Evolutionary conservation across 306 rosid species (phyloP), one percentile per base, ranked within the genome.

Genomic region (Quercus variabilis): DNA sequence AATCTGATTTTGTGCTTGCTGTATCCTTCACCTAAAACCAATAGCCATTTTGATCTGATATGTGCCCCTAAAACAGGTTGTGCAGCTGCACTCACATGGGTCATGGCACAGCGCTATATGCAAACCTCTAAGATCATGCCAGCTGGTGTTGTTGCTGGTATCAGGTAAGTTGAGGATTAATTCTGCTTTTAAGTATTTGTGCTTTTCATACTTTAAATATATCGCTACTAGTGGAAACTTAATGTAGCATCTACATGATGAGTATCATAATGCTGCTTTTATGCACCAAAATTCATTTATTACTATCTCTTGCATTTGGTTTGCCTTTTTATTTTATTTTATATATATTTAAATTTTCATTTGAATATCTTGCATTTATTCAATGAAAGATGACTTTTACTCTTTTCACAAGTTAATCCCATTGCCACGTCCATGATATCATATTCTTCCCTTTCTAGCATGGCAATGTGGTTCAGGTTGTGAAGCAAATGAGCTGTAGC

Each of bases 111-210:
- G 81, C 91, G 97, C 2, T 92, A 94, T 70, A 0, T 94, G 85
- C 83, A 81, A 70, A 92, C 97, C 58, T 90, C 91, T 4, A 94
- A 94, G 91, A 25, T 94, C 74, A 92, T 94, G 96, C 98, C 98
- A 17, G 91, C 98, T 78, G 98, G 96, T 69, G 43, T 94, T 79
- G 88, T 94, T 20, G 96, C 98, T 19, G 98, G 92, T 76, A 74
- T 94, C 75, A 94, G 96, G 98, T 92, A 84, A 80, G 64, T 62
- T n/a, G 70, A 63, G 74, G 70, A 33, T 26, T 78, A 49, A 46
- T 17, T 46, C 19, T 13, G 35, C 69, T 38, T 71, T 20, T 38
- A 33, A 54, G 55, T 71, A 69, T 69, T 51, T 68, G 28, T 28
- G 19, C 28, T 65, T 64, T 43, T 14, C 43, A 19, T 49, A 20